Evolutionary conservation across 2,329 filamentous ascomycete species (phyloP), one percentile per base, ranked within the genome.

Genomic region (Scedosporium minutisporum): DNA sequence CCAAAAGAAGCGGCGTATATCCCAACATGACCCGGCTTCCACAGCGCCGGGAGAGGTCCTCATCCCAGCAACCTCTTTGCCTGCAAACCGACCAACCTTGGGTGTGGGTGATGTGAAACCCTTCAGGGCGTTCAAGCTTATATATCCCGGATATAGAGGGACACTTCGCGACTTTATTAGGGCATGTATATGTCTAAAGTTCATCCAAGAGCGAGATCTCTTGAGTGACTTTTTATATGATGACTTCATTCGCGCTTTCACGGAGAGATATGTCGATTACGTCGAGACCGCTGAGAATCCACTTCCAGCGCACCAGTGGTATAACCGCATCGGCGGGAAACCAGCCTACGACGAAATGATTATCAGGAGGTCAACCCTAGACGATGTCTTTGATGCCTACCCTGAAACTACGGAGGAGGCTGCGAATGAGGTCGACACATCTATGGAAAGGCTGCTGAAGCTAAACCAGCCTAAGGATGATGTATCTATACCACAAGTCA

Each of bases 201-300:
- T 72, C 60, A 69, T 80, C 1, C 70, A 71, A 51, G 66, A 70
- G 25, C 65, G 70, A 12, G 69, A 71, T 7, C 60, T 66, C 4
- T 67, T 82, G 18, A 72, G 75, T 12, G 73, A 75, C 25, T 80
- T 72, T 61, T 67, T 82, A 0, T 84, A 77, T 64, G 82, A 85
- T 65, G 82, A 84, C 62, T 81, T 83, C 61, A 76, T 85, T 33
- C 71, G 76, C 6, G 68, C 71, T 1, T 83, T 78, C 60, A 71
- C 75, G 1, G 68, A 68, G 1, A 73, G 76, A 0, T 85, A 76
- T 65, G 65, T 75, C 6, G 65, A 67, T 0, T 82, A 83, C 62
- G 72, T 78, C 25, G 67, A 69, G 21, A 14, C 38, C 10, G n/a
- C 18, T n/a, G 16, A 57, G 14, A n/a, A 16, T 2, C 14, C 53